Base-by-base conservation (phyloP, 2,329 filamentous ascomycete genomes). In the Nemania abortiva region DNA sequence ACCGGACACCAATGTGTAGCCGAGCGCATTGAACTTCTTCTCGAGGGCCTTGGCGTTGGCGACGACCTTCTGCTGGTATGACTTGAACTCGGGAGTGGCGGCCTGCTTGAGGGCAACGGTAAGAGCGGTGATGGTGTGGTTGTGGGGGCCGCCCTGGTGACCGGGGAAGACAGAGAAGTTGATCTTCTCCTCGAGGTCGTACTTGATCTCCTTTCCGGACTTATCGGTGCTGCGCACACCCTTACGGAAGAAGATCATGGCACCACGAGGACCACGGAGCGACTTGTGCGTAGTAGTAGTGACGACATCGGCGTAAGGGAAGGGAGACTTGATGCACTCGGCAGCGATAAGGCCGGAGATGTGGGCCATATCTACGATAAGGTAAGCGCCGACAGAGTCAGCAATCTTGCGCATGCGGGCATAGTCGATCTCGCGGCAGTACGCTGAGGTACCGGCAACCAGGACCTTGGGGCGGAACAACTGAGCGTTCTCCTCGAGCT, bases 201-300 rank as follows among this genome's bases (percentile, higher is more conserved):
- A 99, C 77, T 95, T 86, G 60, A 88, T 91, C 86, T 95, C 89
- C 85, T 97, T 95, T 78, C 94, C 94, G 70, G 92, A 91, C 89
- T 98, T 98, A 83, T 98, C 93, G 63, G 92, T 92, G 78, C 92
- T 94, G 79, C 95, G 92, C 70, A 98, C 91, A 72, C 96, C 96
- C 87, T 97, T 98, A 84, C 96, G 93, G 91, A 95, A 99, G 90
- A 99, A 99, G 85, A 99, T 99, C 96, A 99, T 99, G 81, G 96
- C 96, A 79, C 96, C 96, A 81, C 96, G 94, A 69, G 96, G 96
- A 69, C 96, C 96, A 83, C 96, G 94, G 76, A 99, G 92, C 65
- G 95, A 98, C 89, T 99, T 99, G 90, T 99, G 96, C 55, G 96
- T 99, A 71, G 96, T 99, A 72, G 96, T 99, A 72, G 96, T 99